Evolutionary conservation across 2,329 filamentous ascomycete genomes (phyloP).

Genomic region (Sclerotinia minor): DNA sequence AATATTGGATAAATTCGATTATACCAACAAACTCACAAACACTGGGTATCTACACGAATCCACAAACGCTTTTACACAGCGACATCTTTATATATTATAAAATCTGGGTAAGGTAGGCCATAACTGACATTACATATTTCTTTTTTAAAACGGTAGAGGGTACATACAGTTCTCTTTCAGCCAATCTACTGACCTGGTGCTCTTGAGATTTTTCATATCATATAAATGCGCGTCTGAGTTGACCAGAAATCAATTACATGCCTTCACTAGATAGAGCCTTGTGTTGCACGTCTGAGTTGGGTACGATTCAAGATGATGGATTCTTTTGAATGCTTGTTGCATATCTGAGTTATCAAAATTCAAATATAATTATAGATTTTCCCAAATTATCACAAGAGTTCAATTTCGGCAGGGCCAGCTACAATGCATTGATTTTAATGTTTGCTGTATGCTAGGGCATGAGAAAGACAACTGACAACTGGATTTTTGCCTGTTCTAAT

Average conservation of each 20-base stretch:
- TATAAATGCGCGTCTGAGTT: background rate
- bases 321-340: background rate
- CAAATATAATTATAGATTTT: too few species aligned
- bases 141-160: background rate
- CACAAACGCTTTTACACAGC: background rate
- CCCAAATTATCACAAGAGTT: background rate
- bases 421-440: too few species aligned
- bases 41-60: background rate
- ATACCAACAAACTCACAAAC: too few species aligned
- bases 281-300: background rate
- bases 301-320: too few species aligned
- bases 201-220: too few species aligned
- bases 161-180: background rate
- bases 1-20: too few species aligned
- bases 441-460: too few species aligned
- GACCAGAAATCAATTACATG: background rate
- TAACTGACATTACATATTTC: background rate
- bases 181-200: too few species aligned
- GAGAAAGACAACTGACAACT: too few species aligned
- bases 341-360: background rate
- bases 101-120: background rate
- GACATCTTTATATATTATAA: background rate
- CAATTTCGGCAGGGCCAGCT: background rate
- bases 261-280: background rate
- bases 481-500: too few species aligned